Evolutionary conservation across 495 filamentous ascomycete genomes (phyloP), one percentile per base, ranked within the genome.

Genomic region (Penicillium psychrofluorescens): DNA sequence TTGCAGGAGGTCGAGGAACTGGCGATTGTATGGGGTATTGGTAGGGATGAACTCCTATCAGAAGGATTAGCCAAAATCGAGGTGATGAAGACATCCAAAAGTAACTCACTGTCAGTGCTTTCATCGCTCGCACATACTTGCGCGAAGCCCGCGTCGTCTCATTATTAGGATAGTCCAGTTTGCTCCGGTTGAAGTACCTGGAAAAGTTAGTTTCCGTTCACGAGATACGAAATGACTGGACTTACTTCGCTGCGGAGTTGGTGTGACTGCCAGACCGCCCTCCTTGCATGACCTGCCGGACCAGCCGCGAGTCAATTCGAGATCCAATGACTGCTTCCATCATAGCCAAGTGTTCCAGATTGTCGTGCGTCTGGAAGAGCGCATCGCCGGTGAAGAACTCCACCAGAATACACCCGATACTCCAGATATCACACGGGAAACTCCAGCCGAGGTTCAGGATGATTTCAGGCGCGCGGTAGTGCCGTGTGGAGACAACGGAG

Each of bases 321-420:
- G 70, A 67, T 15, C 80, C 82, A 54, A 87, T 88, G 11, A 95
- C 90, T 15, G 80, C 78, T 56, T 98, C 90, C 92, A 98, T 98
- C 92, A 98, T 98, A n/a, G 90, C 92, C 36, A 98, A 70, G 68
- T 98, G 92, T 60, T 97, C 92, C 6, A 96, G 78, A 53, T 97
- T 97, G 68, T 98, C 92, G 55, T 97, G 92, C 0, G 92, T 97
- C 63, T 98, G 92, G 60, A 98, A 98, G 3, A 98, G 70, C 12
- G 94, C 92, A 65, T 98, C 94, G 4, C 94, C 92, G 2, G 94
- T 98, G 60, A 88, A 98, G 65, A 97, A 98, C 53, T 98, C 92
- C n/a, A 98, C 94, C 35, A 98, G 68, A 48, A 98, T 98, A 54
- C 92, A 98, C 7, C 94, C 94, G 40, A 98, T 96, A 70, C 91